Percentiles rank a stretch among this genome's conserved stretches.
phyloP scores from a whole-genome alignment of 805 yeast species.

The Candida gorgasii region DNA sequence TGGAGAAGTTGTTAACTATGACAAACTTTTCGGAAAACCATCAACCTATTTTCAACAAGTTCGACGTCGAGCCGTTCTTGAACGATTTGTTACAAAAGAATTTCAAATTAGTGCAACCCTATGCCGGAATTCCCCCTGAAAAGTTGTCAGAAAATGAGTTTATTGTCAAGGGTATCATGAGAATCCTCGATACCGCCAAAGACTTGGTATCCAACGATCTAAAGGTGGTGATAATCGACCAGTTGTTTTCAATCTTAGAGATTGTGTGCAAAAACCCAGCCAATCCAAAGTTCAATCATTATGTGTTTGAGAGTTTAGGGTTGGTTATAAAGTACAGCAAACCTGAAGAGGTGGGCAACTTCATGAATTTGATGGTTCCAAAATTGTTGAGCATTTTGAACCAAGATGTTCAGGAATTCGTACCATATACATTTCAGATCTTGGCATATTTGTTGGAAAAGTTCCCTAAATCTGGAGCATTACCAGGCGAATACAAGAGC shows the following conservation, averaged over 20 bases:
- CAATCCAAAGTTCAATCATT: slow-evolving; percentile 91
- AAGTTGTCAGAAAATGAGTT: slow-evolving; percentile 94
- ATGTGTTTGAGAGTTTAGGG: slow-evolving; percentile 84
- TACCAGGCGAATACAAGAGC: slow-evolving; percentile 67
- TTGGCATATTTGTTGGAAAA: slow-evolving; percentile 73
- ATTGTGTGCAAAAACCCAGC: slow-evolving; percentile 87
- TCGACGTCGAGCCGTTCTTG: slow-evolving; percentile 64
- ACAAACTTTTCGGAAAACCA: slow-evolving; percentile 55
- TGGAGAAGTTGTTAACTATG: slow-evolving; percentile 83
- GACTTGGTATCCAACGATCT: slow-evolving; percentile 52
- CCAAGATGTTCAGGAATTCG: slow-evolving; percentile 89
- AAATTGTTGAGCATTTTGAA: slow-evolving; percentile 65
- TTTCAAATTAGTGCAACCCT: slow-evolving; percentile 55
- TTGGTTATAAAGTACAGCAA: slow-evolving; percentile 59
- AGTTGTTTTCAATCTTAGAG: slow-evolving; percentile 66
- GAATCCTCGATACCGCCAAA: slow-evolving; percentile 73
- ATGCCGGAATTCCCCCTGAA: slow-evolving; percentile 58
- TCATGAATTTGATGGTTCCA: slow-evolving; percentile 62
- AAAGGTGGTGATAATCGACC: slow-evolving; percentile 53
- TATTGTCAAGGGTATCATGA: slow-evolving; percentile 83
- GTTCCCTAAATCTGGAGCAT: slow-evolving; percentile 41
- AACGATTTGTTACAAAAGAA: slow-evolving; percentile 64
- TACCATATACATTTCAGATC: slow-evolving; percentile 91
- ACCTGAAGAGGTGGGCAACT: slow-evolving; percentile 28
- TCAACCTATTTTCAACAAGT: slow-evolving; percentile 64